phyloP scores from a whole-genome alignment of 2,329 filamentous ascomycete species.

The Aspergillus fischeri region DNA sequence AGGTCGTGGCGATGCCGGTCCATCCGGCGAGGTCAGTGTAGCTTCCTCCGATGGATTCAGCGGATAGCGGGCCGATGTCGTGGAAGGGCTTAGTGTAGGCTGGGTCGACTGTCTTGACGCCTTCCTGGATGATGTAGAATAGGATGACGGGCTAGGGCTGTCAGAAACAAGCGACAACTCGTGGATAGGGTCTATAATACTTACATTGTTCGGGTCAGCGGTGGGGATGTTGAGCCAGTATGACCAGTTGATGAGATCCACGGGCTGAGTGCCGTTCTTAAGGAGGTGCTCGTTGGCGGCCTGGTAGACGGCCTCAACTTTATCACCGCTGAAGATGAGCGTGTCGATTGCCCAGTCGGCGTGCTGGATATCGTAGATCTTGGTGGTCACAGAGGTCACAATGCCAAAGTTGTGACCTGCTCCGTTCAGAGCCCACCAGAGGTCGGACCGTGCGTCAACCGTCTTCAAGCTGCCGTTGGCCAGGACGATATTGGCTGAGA shows the following conservation, averaged over 20 bases:
- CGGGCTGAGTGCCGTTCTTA: slow-evolving; percentile 42
- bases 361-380: slow-evolving; percentile 44
- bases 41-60: slow-evolving; percentile 32
- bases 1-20: slow-evolving; percentile 38
- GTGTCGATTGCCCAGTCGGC: slow-evolving; percentile 38
- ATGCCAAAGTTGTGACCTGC: slow-evolving; percentile 59
- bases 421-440: slow-evolving; percentile 56
- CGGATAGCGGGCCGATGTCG: slow-evolving; percentile 37
- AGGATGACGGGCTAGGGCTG: slow-evolving; percentile 23
- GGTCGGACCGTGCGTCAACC: slow-evolving; percentile 42
- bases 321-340: slow-evolving; percentile 46
- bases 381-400: slow-evolving; percentile 46
- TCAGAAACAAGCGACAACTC: not conserved
- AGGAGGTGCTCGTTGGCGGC: slow-evolving; percentile 45
- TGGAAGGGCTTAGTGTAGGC: slow-evolving; percentile 43
- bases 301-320: slow-evolving; percentile 48
- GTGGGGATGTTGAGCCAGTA: slow-evolving; percentile 24
- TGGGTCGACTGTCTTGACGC: slow-evolving; percentile 38
- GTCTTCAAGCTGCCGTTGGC: slow-evolving; percentile 45
- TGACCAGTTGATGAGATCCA: slow-evolving; percentile 48
- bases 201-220: slow-evolving; percentile 23
- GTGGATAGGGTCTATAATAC: not conserved
- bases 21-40: slow-evolving; percentile 46
- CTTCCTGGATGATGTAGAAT: slow-evolving; percentile 31
- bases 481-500: slow-evolving; percentile 50